Base-by-base conservation (phyloP, 2,329 filamentous ascomycete genomes). In the Phyllosticta ampelicida region DNA sequence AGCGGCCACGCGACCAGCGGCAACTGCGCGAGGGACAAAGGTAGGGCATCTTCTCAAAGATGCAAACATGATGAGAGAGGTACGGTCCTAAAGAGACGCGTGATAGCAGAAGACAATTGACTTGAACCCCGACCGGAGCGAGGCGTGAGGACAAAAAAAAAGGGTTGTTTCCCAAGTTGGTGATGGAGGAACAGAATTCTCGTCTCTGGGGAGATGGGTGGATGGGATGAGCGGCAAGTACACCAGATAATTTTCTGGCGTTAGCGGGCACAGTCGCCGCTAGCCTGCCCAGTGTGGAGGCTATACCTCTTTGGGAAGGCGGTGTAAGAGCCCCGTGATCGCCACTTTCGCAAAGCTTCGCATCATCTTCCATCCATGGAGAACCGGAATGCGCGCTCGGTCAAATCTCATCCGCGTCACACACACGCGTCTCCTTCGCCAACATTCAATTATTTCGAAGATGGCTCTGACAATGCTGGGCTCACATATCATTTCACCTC, bases 21-120 rank as follows among this genome's bases (percentile, higher is more conserved):
- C 28, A 48, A 59, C 56, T 58, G 62, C 66, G 62, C 69, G 67
- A 57, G 71, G 66, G 55, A 74, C 64, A 48, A 67, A 68, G 61
- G 69, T 67, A 61, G 72, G 66, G 61, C 71, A 73, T 72, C 69
- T 73, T 68, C 72, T 68, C 55, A 73, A 61, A 62, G 71, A 70
- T 62, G 64, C 66, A 59, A 73, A 68, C 72, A 86, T 23, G 77
- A 9, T 26, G 49, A 51, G 18, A 44, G 13, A n/a, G n/a, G n/a
- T 44, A n/a, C 30, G 13, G 11, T 4, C 36, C 3, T 8, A 44
- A n/a, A n/a, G 13, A n/a, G n/a, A 4, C 36, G 36, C 13, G 13
- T 13, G 36, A 44, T 44, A 36, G 18, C 36, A 18, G 18, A n/a
- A 6, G 19, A 16, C 9, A 8, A 30, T 10, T 16, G 28, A 20